Conservation (phyloP, 148 eudicot species). For the Pouteria glomerata region DNA sequence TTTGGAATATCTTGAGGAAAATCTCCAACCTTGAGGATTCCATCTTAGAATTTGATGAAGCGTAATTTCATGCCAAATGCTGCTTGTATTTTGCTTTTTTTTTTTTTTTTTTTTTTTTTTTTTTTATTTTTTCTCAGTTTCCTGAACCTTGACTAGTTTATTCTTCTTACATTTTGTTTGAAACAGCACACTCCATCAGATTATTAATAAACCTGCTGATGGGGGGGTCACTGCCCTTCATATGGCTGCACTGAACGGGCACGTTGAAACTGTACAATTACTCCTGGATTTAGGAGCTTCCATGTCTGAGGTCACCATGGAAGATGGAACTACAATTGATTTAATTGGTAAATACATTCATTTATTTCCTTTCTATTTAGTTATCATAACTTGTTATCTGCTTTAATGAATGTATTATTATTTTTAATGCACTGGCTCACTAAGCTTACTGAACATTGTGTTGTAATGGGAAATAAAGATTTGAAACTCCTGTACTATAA, state of each 20-base stretch:
- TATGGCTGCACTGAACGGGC: slow-evolving; percentile 96
- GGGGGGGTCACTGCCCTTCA: slow-evolving; percentile 97
- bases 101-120: background rate
- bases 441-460: background rate
- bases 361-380: background rate
- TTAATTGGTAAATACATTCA: slow-evolving; percentile 50
- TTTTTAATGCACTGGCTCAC: background rate
- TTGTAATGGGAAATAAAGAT: background rate
- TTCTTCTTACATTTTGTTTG: slow-evolving; percentile 11
- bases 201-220: slow-evolving; percentile 77
- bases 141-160: background rate
- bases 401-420: background rate
- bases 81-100: background rate
- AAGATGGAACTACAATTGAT: slow-evolving; percentile 91
- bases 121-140: background rate
- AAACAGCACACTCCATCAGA: slow-evolving; percentile 54
- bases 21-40: slow-evolving; percentile 38
- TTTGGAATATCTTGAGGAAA: slow-evolving; percentile 48
- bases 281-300: slow-evolving; percentile 87
- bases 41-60: slow-evolving; percentile 46
- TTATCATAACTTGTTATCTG: background rate
- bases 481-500: background rate
- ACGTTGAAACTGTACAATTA: slow-evolving; percentile 68
- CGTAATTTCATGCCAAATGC: slow-evolving; percentile 26
- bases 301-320: slow-evolving; percentile 57